Conservation (phyloP, 106 monocot species). For the Platanthera guangdongensis region DNA sequence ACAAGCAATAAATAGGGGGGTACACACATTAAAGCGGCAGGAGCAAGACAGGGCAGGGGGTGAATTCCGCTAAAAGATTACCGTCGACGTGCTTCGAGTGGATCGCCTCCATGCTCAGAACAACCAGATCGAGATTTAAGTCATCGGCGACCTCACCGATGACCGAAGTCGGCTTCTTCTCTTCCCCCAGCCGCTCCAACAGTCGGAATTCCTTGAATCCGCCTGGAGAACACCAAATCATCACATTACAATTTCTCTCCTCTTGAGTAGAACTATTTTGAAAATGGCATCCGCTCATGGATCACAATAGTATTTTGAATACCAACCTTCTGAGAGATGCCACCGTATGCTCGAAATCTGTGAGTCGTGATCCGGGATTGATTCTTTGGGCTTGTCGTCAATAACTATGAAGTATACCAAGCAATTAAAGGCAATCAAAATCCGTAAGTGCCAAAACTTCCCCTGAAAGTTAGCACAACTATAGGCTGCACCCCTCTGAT, state of each 20-base stretch:
- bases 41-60: constrained; percentile 92
- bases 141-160: constrained; percentile 97
- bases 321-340: constrained; percentile 97
- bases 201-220: constrained; percentile 83
- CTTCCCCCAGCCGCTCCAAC: constrained; percentile 90
- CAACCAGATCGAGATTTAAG: constrained; percentile 73
- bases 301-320: neutral
- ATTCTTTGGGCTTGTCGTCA: constrained; percentile 84
- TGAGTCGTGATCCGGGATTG: constrained; percentile 80
- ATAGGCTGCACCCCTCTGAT: too few species aligned
- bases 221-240: constrained; percentile 22
- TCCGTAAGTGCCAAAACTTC: neutral
- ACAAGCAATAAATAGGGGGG: neutral
- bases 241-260: too few species aligned
- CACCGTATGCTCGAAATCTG: constrained; percentile 77
- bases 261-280: too few species aligned
- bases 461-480: too few species aligned
- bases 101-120: constrained; percentile 98
- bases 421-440: neutral
- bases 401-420: constrained; percentile 54
- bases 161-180: constrained; percentile 86
- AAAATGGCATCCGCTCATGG: too few species aligned
- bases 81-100: constrained; percentile 95
- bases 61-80: constrained; percentile 94
- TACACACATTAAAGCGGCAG: constrained; percentile 52